Evolutionary conservation across 179 eudicot species (phyloP).

Genomic region (Beta corolliflora): DNA sequence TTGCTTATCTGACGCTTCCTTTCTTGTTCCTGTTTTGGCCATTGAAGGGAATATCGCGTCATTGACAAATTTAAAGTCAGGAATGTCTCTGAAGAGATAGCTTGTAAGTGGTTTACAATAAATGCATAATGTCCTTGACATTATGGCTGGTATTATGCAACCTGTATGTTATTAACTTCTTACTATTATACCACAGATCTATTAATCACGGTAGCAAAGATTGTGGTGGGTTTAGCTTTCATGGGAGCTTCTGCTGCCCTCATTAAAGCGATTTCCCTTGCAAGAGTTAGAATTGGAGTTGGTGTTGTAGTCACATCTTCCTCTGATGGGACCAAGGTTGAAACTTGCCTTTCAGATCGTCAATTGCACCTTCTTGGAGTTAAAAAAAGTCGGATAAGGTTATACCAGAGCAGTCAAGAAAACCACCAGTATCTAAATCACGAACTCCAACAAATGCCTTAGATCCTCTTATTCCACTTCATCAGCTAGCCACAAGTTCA

Average conservation of each 20-base stretch:
- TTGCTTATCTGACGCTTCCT: constrained; percentile 19
- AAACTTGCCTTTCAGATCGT: constrained; percentile 56
- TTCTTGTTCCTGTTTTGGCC: constrained; percentile 11
- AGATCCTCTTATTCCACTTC: constrained; percentile 75
- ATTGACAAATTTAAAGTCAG: constrained; percentile 39
- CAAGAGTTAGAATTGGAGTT: constrained; percentile 44
- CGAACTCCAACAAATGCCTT: constrained; percentile 44
- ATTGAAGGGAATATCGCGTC: constrained; percentile 55
- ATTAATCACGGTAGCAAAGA: constrained; percentile 42
- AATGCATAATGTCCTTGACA: constrained; percentile 2
- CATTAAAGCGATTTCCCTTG: constrained; percentile 50
- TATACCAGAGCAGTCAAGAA: constrained; percentile 49
- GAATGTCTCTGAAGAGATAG: constrained; percentile 46
- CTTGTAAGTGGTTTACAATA: constrained; percentile 59
- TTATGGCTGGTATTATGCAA: neutral
- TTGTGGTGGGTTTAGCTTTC: constrained; percentile 42
- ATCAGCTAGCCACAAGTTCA: constrained; percentile 50
- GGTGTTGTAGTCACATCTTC: constrained; percentile 34
- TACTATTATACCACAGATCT: constrained; percentile 46
- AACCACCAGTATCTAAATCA: constrained; percentile 60
- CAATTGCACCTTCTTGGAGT: constrained; percentile 79
- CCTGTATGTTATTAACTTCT: constrained; percentile 6
- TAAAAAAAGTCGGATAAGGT: constrained; percentile 44
- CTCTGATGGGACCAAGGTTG: constrained; percentile 49
- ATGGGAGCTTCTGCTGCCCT: constrained; percentile 68